Conservation (phyloP, 2,329 filamentous ascomycete genomes). For the Aspergillus sergii region DNA sequence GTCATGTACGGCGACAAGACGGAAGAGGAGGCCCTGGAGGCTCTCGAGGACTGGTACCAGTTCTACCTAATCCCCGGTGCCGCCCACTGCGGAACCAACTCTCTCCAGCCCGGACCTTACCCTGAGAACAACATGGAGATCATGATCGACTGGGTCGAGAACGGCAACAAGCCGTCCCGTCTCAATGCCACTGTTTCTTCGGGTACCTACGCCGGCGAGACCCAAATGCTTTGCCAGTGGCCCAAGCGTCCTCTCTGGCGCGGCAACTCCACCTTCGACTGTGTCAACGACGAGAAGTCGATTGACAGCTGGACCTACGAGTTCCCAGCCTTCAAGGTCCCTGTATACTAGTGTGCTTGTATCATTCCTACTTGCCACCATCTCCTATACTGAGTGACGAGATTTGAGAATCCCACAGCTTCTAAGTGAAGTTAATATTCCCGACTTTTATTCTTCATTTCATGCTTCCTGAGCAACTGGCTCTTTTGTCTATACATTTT, state of each 20-base stretch:
- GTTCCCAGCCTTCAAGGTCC: constrained; percentile 19
- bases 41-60: constrained; percentile 57
- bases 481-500: background rate
- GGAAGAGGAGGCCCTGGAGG: constrained; percentile 42
- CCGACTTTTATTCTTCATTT: background rate
- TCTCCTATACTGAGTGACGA: too few species aligned
- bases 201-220: constrained; percentile 34
- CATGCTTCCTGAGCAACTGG: background rate
- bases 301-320: constrained; percentile 21
- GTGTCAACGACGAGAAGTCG: constrained; percentile 20
- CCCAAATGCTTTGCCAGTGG: constrained; percentile 40
- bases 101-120: constrained; percentile 49
- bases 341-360: constrained; percentile 15
- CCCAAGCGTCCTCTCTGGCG: constrained; percentile 36
- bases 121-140: constrained; percentile 50
- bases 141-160: constrained; percentile 58
- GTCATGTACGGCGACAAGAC: constrained; percentile 52
- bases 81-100: constrained; percentile 54
- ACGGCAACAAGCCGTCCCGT: constrained; percentile 47
- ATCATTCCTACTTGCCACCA: too few species aligned
- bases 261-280: constrained; percentile 13
- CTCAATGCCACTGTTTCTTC: constrained; percentile 46
- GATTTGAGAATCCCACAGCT: background rate
- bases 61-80: constrained; percentile 59
- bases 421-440: background rate